Evolutionary conservation across 257 asterid genomes (phyloP), one percentile per base, ranked within the genome.

Genomic region (Penstemon newberryi): DNA sequence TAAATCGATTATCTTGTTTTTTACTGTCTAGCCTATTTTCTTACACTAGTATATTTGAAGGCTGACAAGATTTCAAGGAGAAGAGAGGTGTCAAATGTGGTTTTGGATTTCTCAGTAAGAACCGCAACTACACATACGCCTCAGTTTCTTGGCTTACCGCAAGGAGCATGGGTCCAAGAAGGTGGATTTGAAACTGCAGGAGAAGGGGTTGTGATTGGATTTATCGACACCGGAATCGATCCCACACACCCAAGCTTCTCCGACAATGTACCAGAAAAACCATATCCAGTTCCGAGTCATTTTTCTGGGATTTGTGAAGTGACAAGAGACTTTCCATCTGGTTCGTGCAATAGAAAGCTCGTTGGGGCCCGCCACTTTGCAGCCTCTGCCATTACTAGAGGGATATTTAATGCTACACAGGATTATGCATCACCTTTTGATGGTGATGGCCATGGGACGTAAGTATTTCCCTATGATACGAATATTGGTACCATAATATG

Each of bases 391-490:
- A 94, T 94, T 65, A 94, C 95, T 33, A 84, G 99, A 74, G 99
- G 99, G 79, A 94, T 94, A 66, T 94, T 94, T 71, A 94, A 94
- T 79, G 92, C 98, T 61, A 73, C 95, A 43, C 88, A 91, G 83
- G 99, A 94, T 76, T 91, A 82, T 80, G 97, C 99, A 72, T 94
- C 99, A 7, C 99, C 99, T 0, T 86, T 63, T 75, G 99, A 94
- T 72, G 99, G 90, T 18, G 97, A 91, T 65, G 99, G 98, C 74
- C 99, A 94, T 64, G 99, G 99, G 70, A 91, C 98, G 99, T 94
- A 83, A 82, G 99, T 85, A 13, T 63, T 47, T 67, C 64, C 18
- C 36, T 25, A 25, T 25, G 53, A 18, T 40, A 25, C 44, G 6
- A 53, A 52, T 36, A 42, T 8, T 71, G 61, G 44, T 40, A 19